phyloP scores from a whole-genome alignment of 257 asterid species.

The Ophiorrhiza pumila region DNA sequence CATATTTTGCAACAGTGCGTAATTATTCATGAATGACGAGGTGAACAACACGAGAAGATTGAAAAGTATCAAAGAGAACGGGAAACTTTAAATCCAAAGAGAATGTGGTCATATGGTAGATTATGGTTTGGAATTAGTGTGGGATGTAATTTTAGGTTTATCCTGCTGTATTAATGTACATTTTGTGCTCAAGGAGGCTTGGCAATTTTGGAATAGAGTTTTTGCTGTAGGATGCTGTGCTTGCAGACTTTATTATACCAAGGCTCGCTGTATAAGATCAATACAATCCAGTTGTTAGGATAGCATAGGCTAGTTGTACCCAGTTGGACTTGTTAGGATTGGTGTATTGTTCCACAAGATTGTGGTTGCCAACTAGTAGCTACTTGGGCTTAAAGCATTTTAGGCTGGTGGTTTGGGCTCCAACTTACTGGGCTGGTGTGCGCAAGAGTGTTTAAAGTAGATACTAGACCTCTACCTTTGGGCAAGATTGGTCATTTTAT shows the following conservation, averaged over 20 bases:
- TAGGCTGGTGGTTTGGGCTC: background rate
- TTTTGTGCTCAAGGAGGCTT: background rate
- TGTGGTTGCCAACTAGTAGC: constrained; percentile 1
- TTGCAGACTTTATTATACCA: background rate
- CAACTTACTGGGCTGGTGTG: no score
- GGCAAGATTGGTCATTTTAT: no score
- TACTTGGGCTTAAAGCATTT: background rate
- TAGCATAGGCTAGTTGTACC: background rate
- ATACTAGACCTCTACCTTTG: no score
- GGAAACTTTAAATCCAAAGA: background rate
- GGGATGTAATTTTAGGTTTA: background rate
- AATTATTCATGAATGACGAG: background rate
- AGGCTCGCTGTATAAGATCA: background rate
- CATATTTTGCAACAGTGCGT: background rate
- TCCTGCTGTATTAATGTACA: background rate
- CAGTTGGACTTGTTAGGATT: background rate
- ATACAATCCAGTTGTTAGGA: background rate
- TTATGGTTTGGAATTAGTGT: background rate
- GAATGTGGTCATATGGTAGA: background rate
- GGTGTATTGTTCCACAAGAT: background rate
- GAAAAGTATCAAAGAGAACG: background rate
- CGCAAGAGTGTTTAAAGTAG: no score
- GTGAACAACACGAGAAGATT: background rate
- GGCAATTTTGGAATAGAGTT: background rate
- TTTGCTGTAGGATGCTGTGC: background rate